Conservation (phyloP, 1,284 basidiomycete genomes). For the Phellinidium pouzarii region DNA sequence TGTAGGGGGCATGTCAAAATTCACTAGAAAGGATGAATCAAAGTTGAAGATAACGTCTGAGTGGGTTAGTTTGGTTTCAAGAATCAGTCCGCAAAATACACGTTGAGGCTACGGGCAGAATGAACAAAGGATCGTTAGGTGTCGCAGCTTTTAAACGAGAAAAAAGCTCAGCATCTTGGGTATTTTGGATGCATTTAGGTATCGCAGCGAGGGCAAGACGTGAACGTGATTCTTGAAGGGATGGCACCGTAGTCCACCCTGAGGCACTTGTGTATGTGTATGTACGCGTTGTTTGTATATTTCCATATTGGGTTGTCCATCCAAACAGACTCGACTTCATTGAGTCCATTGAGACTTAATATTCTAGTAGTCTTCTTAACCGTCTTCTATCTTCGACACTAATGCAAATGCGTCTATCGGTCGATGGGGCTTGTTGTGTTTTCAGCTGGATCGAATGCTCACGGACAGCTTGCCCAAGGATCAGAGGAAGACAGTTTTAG, state of each 20-base stretch:
- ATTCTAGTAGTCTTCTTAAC: no score
- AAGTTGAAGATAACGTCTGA: neutral
- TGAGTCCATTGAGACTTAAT: no score
- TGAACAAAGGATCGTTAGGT: neutral
- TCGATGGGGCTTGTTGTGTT: constrained; percentile 24
- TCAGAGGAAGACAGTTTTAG: constrained; percentile 50
- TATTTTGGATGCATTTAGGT: neutral
- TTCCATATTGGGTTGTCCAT: no score
- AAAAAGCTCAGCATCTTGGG: neutral
- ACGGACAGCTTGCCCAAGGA: constrained; percentile 64
- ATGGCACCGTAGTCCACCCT: neutral
- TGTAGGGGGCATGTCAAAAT: constrained; percentile 1
- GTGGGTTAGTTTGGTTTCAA: neutral
- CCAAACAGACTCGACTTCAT: no score
- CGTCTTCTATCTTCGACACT: neutral
- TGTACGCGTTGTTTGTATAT: constrained; percentile 3
- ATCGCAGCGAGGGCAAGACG: neutral
- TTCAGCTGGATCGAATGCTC: constrained; percentile 72
- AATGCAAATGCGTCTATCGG: neutral
- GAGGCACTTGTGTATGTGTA: neutral
- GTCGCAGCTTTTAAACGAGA: neutral
- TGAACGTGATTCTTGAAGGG: no score
- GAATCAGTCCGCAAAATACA: neutral
- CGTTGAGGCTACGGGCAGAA: neutral
- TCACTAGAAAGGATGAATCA: neutral